Conservation (phyloP, 345 rosid genomes). For the Brassica napus region DNA sequence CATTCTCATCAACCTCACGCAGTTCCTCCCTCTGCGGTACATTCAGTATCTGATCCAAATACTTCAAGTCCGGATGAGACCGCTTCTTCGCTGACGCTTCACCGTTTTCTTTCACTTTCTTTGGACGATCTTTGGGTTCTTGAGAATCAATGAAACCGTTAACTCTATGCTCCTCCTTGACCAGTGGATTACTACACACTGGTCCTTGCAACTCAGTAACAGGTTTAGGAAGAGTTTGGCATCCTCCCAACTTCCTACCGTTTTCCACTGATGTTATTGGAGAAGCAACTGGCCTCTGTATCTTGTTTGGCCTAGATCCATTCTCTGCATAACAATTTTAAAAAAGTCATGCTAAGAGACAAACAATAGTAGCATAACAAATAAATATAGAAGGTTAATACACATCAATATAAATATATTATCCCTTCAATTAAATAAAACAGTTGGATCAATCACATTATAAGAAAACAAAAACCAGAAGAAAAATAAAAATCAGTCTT, state of each 20-base stretch:
- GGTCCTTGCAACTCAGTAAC: conserved; percentile 31
- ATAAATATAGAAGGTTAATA: neutral
- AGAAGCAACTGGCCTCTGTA: conserved; percentile 40
- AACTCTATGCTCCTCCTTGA: conserved; percentile 37
- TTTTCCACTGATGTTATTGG: conserved; percentile 43
- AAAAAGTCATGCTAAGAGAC: conserved; percentile 27
- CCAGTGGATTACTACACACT: conserved; percentile 39
- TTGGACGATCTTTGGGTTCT: conserved; percentile 31
- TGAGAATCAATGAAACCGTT: conserved; percentile 48
- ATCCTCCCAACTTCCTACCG: conserved; percentile 44
- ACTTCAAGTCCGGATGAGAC: conserved; percentile 70
- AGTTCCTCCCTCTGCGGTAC: conserved; percentile 62
- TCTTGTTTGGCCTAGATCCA: conserved; percentile 51
- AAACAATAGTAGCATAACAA: neutral
- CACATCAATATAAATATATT: no score
- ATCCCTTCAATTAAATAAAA: no score
- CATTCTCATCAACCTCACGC: conserved; percentile 42
- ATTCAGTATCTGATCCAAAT: conserved; percentile 52
- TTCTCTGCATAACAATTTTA: conserved; percentile 45
- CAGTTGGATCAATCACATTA: neutral
- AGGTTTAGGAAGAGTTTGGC: conserved; percentile 35
- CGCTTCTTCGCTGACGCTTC: conserved; percentile 48
- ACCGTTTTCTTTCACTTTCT: conserved; percentile 41
- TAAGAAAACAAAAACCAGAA: no score
- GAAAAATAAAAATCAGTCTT: no score